Conservation (phyloP, 140 eudicot species). For the Erigeron philadelphicus region DNA sequence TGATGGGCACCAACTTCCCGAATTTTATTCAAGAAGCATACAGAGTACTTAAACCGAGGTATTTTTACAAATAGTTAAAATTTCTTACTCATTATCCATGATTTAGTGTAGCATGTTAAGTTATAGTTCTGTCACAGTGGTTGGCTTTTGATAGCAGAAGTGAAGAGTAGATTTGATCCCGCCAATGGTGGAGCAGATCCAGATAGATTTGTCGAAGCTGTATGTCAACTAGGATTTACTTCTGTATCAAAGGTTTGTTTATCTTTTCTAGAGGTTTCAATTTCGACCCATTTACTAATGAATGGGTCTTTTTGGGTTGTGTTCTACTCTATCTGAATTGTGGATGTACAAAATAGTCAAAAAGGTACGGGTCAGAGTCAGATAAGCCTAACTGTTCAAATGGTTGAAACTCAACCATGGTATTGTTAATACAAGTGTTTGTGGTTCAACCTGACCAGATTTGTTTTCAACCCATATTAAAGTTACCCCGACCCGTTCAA, state of each 20-base stretch:
- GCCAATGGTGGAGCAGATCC: conserved; percentile 86
- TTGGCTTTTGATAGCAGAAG: conserved; percentile 97
- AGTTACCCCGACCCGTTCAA: too few relatives aligned
- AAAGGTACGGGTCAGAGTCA: too few relatives aligned
- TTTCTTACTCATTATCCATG: not conserved
- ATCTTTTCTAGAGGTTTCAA: conserved; percentile 1
- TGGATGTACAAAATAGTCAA: too few relatives aligned
- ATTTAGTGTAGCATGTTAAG: conserved; percentile 12
- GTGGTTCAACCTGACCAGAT: too few relatives aligned
- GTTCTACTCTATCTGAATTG: too few relatives aligned
- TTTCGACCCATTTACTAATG: not conserved
- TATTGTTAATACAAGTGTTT: too few relatives aligned
- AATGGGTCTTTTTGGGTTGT: not conserved
- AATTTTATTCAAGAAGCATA: conserved; percentile 73
- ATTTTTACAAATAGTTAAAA: not conserved
- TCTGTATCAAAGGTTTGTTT: conserved; percentile 53
- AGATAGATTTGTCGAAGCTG: conserved; percentile 45
- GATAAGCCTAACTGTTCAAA: too few relatives aligned
- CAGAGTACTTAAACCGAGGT: conserved; percentile 81
- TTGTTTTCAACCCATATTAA: too few relatives aligned
- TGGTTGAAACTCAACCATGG: too few relatives aligned
- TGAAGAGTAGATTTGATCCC: conserved; percentile 86
- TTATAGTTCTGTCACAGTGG: conserved; percentile 49
- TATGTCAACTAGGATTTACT: conserved; percentile 72
- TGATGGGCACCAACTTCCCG: conserved; percentile 87